Conservation (phyloP, 768 basidiomycete species). For the Dioszegia crocea region DNA sequence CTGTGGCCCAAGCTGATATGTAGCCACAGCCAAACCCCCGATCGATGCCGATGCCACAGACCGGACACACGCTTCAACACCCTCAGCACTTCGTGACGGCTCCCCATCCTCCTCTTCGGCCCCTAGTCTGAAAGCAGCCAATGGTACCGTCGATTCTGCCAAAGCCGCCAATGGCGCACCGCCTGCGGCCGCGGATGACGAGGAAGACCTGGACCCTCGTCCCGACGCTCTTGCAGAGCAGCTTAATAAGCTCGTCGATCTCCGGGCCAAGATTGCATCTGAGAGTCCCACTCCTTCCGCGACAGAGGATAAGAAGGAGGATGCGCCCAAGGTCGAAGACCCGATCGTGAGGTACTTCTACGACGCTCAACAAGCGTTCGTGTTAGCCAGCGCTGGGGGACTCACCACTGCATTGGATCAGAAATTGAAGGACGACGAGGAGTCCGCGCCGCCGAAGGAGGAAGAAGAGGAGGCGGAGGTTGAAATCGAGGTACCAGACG, state of each 20-base stretch:
- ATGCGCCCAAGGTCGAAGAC: background rate
- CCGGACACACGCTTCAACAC: too few relatives aligned
- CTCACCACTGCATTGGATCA: constrained; percentile 8
- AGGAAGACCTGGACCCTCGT: background rate
- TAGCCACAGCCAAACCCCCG: too few relatives aligned
- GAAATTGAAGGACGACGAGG: background rate
- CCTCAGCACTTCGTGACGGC: too few relatives aligned
- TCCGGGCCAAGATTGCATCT: background rate
- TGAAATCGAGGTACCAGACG: background rate
- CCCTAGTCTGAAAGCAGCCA: background rate
- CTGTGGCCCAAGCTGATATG: too few relatives aligned
- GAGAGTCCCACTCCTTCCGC: background rate
- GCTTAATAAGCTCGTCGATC: constrained; percentile 4
- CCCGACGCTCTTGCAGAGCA: constrained; percentile 8
- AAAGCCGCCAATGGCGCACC: background rate
- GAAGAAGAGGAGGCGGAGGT: background rate
- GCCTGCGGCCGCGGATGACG: background rate
- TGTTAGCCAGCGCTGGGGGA: constrained; percentile 34
- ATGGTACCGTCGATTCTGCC: background rate
- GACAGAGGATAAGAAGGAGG: background rate
- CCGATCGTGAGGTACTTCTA: constrained; percentile 14
- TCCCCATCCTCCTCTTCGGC: too few relatives aligned
- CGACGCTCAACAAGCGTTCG: constrained; percentile 37
- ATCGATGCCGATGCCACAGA: too few relatives aligned
- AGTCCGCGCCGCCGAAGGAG: background rate